A percentile compares a stretch with the other conserved stretches of the same genome.
phyloP scores from a whole-genome alignment of 2,329 filamentous ascomycete species.

The Diaporthe sp. region DNA sequence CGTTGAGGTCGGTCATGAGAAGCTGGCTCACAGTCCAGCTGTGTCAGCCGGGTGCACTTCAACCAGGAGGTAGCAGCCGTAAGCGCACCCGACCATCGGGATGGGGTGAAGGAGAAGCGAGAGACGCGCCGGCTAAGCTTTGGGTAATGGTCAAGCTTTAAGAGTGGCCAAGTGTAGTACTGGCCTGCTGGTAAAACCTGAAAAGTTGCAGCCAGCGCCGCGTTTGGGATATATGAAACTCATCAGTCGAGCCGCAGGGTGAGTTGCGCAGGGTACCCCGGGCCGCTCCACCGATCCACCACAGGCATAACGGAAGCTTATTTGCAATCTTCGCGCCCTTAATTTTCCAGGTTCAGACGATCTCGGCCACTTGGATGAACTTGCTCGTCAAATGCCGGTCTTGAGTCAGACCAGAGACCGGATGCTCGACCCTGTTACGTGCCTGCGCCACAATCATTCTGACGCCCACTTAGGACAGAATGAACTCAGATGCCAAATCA shows the following conservation, averaged over 20 bases:
- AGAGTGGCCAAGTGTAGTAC: not conserved
- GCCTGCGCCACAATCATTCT: no score
- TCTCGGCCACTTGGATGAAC: conserved; percentile 10
- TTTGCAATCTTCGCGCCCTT: conserved; percentile 22
- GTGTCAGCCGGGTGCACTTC: conserved; percentile 24
- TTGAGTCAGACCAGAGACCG: not conserved
- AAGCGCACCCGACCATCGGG: conserved; percentile 5
- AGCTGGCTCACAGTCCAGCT: conserved; percentile 21
- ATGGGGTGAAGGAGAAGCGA: not conserved
- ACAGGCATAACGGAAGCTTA: conserved; percentile 23
- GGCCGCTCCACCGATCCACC: conserved; percentile 2
- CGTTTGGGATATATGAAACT: conserved; percentile 31
- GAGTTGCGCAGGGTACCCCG: conserved; percentile 19
- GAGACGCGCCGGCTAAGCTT: not conserved
- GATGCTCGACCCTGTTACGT: not conserved
- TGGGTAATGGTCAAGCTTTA: conserved; percentile 7
- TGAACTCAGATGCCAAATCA: not conserved
- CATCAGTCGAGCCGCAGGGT: not conserved
- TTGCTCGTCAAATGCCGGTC: conserved; percentile 2
- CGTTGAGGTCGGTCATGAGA: conserved; percentile 36
- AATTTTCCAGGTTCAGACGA: conserved; percentile 18
- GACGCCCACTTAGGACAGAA: not conserved
- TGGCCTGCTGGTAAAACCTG: conserved; percentile 15
- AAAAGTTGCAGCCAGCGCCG: conserved; percentile 20
- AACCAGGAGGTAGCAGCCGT: not conserved